Evolutionary conservation across 2,329 filamentous ascomycete genomes (phyloP).

Genomic region (Trichoderma breve): DNA sequence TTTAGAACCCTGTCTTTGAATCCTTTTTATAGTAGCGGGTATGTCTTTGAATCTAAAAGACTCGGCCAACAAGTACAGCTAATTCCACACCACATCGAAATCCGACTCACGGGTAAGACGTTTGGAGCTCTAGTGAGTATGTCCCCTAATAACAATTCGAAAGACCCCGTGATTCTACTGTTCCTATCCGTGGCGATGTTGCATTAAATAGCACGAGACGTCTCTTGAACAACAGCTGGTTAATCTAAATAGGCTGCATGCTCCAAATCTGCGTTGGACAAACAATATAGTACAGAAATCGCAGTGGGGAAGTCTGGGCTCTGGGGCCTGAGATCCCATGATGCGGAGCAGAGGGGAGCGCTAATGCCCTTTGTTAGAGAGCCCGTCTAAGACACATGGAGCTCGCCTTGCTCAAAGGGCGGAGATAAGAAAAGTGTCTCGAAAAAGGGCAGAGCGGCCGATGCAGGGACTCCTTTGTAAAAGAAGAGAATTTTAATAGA

Average conservation of each 20-base stretch:
- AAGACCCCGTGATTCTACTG: background rate
- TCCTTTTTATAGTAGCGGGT: background rate
- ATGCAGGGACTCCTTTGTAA: background rate
- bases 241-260: background rate
- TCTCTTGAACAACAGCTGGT: background rate
- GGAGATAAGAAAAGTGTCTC: background rate
- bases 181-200: background rate
- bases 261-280: background rate
- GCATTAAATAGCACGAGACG: constrained; percentile 13
- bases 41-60: background rate
- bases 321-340: constrained; percentile 14
- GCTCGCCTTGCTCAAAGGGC: background rate
- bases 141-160: background rate
- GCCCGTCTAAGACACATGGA: background rate
- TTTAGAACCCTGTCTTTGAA: background rate
- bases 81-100: background rate
- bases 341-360: constrained; percentile 6
- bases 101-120: background rate
- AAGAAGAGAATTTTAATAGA: background rate
- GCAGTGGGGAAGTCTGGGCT: background rate
- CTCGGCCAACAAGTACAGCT: background rate
- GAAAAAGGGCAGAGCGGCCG: background rate
- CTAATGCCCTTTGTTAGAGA: background rate
- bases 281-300: background rate
- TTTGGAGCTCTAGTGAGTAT: background rate